Percentiles rank a stretch among this genome's conserved stretches.
These are phyloP conservation scores for Calocera viscosa DNA, from an alignment of 768 basidiomycete genomes.

Conservation along the genomic window DNA sequence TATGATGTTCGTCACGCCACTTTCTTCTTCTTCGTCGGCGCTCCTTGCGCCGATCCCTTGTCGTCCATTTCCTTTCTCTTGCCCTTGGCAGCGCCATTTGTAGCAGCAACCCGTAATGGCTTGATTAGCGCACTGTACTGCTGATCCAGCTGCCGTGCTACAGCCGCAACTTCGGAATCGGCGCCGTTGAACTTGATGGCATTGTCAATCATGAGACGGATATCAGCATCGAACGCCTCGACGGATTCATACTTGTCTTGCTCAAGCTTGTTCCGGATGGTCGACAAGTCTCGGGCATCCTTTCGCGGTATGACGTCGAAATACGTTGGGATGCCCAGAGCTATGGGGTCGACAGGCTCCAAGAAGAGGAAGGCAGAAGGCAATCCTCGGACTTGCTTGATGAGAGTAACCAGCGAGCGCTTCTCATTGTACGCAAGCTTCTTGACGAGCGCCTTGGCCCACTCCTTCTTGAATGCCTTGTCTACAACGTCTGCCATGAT, in stretches of 20 bases:
- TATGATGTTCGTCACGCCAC: not conserved
- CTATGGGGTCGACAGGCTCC: conserved; percentile 78
- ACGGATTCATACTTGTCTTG: conserved; percentile 66
- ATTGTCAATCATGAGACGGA: conserved; percentile 78
- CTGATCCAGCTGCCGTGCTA: conserved; percentile 40
- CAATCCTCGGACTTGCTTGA: conserved; percentile 60
- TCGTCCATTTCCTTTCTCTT: conserved; percentile 2
- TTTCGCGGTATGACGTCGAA: conserved; percentile 73
- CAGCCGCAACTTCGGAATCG: conserved; percentile 62
- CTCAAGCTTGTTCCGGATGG: conserved; percentile 71
- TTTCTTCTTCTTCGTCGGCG: not conserved
- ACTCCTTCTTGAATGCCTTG: conserved; percentile 67
- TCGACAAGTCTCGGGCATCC: conserved; percentile 74
- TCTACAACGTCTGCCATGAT: conserved; percentile 64
- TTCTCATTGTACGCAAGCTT: conserved; percentile 72
- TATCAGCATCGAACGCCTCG: conserved; percentile 71
- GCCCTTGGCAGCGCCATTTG: not conserved
- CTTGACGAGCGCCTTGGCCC: conserved; percentile 60
- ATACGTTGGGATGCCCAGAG: conserved; percentile 74
- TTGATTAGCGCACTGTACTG: not conserved
- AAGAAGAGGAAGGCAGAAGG: conserved; percentile 48
- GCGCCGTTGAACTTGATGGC: conserved; percentile 79
- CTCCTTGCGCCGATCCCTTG: not conserved
- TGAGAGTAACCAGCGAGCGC: conserved; percentile 53
- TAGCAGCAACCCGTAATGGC: not conserved